A percentile compares a stretch with the other conserved stretches of the same genome.
phyloP scores from a whole-genome alignment of 257 asterid genomes.

The Solanum lycopersicoides region DNA sequence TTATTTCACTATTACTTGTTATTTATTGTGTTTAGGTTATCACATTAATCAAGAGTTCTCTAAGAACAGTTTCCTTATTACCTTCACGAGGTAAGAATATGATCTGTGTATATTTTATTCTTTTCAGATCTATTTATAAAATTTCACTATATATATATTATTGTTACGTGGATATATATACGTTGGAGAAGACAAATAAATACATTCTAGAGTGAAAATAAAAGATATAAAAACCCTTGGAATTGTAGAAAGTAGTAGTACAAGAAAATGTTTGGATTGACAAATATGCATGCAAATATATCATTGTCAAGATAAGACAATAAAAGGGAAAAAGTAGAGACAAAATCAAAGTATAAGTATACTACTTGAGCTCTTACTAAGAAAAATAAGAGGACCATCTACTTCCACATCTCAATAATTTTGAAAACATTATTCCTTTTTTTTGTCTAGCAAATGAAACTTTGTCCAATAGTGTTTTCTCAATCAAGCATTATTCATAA shows the following conservation, averaged over 20 bases:
- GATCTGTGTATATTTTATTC: rapidly evolving
- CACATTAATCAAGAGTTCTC: no score
- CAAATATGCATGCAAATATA: neutral
- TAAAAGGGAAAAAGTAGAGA: neutral
- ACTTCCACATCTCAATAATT: neutral
- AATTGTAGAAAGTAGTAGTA: neutral
- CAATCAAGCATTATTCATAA: neutral
- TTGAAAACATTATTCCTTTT: neutral
- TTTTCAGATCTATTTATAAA: no score
- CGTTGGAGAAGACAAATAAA: neutral
- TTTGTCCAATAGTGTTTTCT: neutral
- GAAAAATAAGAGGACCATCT: neutral
- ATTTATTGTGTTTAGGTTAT: neutral
- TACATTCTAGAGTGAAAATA: neutral
- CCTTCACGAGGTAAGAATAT: rapidly evolving
- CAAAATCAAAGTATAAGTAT: neutral
- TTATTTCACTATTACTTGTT: no score
- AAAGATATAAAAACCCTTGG: neutral
- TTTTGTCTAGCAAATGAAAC: neutral
- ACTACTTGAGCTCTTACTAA: neutral
- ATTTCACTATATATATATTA: no score
- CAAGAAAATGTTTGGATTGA: neutral
- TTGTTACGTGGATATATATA: neutral
- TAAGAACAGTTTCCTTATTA: no score
- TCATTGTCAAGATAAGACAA: neutral